Conservation (phyloP, 345 rosid species). For the Euphorbia peplus region DNA sequence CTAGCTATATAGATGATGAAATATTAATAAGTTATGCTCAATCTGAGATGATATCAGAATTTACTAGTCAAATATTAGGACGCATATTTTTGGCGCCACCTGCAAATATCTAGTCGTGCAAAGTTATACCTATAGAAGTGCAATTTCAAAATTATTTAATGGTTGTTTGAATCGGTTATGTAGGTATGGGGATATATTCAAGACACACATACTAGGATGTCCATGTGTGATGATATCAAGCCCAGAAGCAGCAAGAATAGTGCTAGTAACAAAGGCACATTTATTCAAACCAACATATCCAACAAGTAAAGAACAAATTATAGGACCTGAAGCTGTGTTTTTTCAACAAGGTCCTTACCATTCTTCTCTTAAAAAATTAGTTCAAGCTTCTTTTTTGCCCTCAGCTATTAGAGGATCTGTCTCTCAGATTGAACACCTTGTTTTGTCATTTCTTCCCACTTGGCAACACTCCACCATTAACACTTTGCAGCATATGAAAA, state of each 20-base stretch:
- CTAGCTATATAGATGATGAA: too few species aligned
- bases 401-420: conserved; percentile 65
- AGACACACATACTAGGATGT: conserved; percentile 88
- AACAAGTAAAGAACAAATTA: conserved; percentile 80
- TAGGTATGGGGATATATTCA: conserved; percentile 84
- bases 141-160: too few species aligned
- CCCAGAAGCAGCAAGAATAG: conserved; percentile 73
- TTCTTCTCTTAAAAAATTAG: conserved; percentile 62
- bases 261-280: conserved; percentile 65
- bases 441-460: conserved; percentile 46
- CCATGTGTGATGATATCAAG: conserved; percentile 96
- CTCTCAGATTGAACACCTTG: conserved; percentile 65
- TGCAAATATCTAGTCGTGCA: too few species aligned
- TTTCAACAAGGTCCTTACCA: conserved; percentile 89
- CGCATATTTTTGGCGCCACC: too few species aligned
- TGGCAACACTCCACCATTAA: conserved; percentile 60
- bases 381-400: conserved; percentile 68
- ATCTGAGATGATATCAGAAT: too few species aligned
- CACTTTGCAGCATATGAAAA: conserved; percentile 84
- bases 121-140: too few species aligned
- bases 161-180: too few species aligned
- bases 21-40: too few species aligned
- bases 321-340: conserved; percentile 79
- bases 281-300: conserved; percentile 93
- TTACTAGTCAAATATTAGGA: too few species aligned